These are phyloP conservation scores for Pleurostoma richardsiae DNA, from an alignment of 2,329 filamentous ascomycete species.

Conservation along the genomic window DNA sequence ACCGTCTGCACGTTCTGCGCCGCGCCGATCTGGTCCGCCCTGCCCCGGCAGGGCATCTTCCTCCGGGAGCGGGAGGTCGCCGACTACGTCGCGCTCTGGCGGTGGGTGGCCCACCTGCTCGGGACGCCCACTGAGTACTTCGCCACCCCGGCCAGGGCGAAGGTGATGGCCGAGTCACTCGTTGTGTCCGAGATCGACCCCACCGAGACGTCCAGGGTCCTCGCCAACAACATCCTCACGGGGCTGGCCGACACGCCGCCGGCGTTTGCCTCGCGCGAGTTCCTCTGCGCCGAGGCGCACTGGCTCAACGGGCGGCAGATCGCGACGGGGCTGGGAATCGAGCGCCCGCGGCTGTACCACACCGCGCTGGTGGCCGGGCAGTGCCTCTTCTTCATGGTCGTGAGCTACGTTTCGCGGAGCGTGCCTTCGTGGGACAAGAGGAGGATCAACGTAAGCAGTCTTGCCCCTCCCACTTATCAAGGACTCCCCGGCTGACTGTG, in stretches of 20 bases:
- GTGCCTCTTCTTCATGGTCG: conserved; percentile 58
- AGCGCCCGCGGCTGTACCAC: conserved; percentile 52
- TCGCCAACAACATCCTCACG: conserved; percentile 72
- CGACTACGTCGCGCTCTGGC: conserved; percentile 73
- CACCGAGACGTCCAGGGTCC: conserved; percentile 52
- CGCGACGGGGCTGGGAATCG: conserved; percentile 53
- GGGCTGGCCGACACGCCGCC: conserved; percentile 63
- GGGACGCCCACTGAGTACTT: conserved; percentile 63
- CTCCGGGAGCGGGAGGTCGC: conserved; percentile 54
- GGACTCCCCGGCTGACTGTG: background rate
- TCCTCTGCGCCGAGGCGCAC: conserved; percentile 62
- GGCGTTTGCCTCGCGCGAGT: conserved; percentile 57
- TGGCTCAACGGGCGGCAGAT: conserved; percentile 67
- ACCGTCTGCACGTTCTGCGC: conserved; percentile 69
- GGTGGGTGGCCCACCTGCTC: conserved; percentile 67
- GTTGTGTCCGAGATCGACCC: conserved; percentile 63
- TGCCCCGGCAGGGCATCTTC: conserved; percentile 69
- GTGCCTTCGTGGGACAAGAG: conserved; percentile 32
- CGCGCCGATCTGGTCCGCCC: conserved; percentile 60
- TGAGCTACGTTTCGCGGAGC: conserved; percentile 39
- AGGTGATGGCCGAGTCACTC: conserved; percentile 62
- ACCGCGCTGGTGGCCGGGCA: conserved; percentile 57
- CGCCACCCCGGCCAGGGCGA: conserved; percentile 48
- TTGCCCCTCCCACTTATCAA: background rate
- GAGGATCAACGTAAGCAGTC: conserved; percentile 37